Evolutionary conservation across 441 rosid genomes (phyloP), one percentile per base, ranked within the genome.

Genomic region (Flueggea neowawraea): DNA sequence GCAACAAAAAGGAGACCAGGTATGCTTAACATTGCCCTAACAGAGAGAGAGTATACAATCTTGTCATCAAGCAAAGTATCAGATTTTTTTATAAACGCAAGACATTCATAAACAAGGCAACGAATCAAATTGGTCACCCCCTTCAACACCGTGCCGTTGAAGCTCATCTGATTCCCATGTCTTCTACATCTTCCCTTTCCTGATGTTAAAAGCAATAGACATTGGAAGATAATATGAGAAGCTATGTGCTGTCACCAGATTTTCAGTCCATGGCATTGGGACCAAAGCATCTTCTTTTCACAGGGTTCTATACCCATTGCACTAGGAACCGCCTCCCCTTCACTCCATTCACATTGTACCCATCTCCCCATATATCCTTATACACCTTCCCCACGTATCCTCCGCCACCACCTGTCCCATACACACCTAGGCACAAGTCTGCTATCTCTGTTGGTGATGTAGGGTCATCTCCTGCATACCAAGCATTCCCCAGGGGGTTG

Each of bases 381-480:
- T 58, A 55, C 47, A 87, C 84, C 63, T 62, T 67, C 6, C 94
- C 90, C 0, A 72, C 68, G 44, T 81, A 87, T 31, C 89, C 94
- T 0, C 89, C 89, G 0, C 90, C 89, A 0, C 70, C 94, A 0
- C 89, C 94, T 0, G 75, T 76, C 31, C 91, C 86, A 15, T 81
- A 83, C 54, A 81, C 76, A 1, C 90, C 90, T 36, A 76, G 15
- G 58, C 94, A 83, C 58, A 87, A 53, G 47, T 87, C 87, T 8
- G 85, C 90, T 10, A 84, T 81, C 73, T 87, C 94, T 1, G 72
- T 65, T 0, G 90, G 90, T 6, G 86, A 68, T 2, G 81, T 78
- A 3, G 90, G 90, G 65, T 87, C 70, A 32, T 81, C 83, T 2
- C 88, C 88, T 0, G 85, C 90, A 14, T 81, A 83, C 90, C 89